Evolutionary conservation across 345 rosid species (phyloP), one percentile per base, ranked within the genome.

Genomic region (Brassica carinata): DNA sequence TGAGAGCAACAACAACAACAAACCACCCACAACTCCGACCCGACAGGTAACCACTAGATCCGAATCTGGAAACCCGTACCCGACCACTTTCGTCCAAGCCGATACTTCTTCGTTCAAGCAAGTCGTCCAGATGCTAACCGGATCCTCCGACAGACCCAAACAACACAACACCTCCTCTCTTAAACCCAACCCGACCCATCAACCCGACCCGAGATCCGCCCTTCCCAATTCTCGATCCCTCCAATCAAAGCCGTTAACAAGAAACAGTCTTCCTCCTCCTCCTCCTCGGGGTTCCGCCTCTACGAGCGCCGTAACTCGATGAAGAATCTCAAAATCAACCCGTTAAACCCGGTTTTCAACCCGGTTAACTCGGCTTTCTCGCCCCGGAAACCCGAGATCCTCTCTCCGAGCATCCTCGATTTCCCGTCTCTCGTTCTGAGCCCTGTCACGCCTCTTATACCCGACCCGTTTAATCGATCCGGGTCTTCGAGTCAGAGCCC

Each of bases 71-170:
- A 90, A 85, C 85, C 97, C 98, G 0, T 96, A 88, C 87, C 99
- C 99, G 51, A 96, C 97, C 17, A 96, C 99, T 55, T 96, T 96
- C 82, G 99, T 96, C 63, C 97, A 96, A 82, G 99, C 99, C 0
- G 98, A 96, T 58, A 86, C 95, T 30, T 85, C 97, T 65, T 89
- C 98, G 19, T 96, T 96, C 89, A 96, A 96, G 62, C 98, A 93
- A 83, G 99, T 96, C 31, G 99, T 96, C 72, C 99, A 96, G 82
- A 89, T 96, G 98, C 87, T 96, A 18, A 96, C 99, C 64, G 99
- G 99, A 81, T 92, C 98, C 69, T 84, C 95, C 55, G 86, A 85
- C n/a, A 84, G 88, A 33, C 80, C 85, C 53, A 85, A 85, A 26
- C 62, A 85, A 17, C 82, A 34, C 14, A 74, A 38, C 7, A 74